Percentiles rank a stretch among this genome's conserved stretches.
phyloP scores from a whole-genome alignment of 768 basidiomycete genomes.

The Boletus tylopilopsis region DNA sequence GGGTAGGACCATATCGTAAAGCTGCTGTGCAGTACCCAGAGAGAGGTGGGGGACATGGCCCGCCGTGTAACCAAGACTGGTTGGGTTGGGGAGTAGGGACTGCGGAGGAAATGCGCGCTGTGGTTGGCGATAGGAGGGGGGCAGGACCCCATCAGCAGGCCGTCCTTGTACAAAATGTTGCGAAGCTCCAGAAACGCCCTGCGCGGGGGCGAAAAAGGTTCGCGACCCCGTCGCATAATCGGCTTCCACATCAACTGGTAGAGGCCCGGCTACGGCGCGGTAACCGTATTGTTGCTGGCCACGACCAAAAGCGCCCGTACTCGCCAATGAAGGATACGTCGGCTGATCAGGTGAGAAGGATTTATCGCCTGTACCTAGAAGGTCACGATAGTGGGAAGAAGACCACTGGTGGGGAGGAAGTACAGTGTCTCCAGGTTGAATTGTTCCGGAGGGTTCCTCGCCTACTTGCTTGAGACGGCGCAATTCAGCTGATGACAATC shows the following conservation, averaged over 20 bases:
- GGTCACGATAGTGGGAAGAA: constrained; percentile 48
- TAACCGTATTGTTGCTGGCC: constrained; percentile 53
- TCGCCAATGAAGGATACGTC: constrained; percentile 65
- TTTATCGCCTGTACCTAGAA: constrained; percentile 35
- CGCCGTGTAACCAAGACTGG: constrained; percentile 49
- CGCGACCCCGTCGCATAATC: constrained; percentile 62
- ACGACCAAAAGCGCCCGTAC: constrained; percentile 44
- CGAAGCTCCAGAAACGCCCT: constrained; percentile 36
- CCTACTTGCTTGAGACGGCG: constrained; percentile 71
- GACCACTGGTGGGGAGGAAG: constrained; percentile 48
- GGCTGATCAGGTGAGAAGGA: constrained; percentile 43
- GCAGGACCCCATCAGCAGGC: constrained; percentile 43
- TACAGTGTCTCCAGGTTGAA: constrained; percentile 34
- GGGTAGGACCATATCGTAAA: constrained; percentile 76
- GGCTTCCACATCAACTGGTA: constrained; percentile 28
- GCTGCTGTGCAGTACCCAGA: constrained; percentile 68
- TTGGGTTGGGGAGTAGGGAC: constrained; percentile 50
- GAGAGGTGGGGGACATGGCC: constrained; percentile 65
- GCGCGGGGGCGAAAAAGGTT: constrained; percentile 46
- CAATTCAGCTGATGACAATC: constrained; percentile 68
- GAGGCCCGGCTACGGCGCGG: constrained; percentile 36
- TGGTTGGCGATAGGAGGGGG: constrained; percentile 57
- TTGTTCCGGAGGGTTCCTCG: constrained; percentile 34
- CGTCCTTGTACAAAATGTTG: constrained; percentile 52
- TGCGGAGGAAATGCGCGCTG: constrained; percentile 58